Evolutionary conservation across 169 alveolate genomes (phyloP).

Genomic region (Cryptosporidium bovis): DNA sequence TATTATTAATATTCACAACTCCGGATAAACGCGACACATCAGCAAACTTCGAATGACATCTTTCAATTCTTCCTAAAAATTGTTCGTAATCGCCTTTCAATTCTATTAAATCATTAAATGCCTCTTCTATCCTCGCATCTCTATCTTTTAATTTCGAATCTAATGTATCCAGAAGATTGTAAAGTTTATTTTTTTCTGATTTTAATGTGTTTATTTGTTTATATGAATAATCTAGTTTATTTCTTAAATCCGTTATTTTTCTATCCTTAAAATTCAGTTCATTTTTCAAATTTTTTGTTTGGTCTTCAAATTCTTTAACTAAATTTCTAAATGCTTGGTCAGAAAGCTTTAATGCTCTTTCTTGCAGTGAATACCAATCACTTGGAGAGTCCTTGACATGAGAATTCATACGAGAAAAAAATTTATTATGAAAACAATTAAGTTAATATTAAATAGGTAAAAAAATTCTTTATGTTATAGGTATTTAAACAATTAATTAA

Average conservation of each 20-base stretch:
- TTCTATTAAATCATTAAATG: not conserved
- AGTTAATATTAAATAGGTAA: not conserved
- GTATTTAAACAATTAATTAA: not conserved
- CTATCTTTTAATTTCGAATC: slow-evolving; percentile 17
- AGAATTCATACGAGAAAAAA: no score
- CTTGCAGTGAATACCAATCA: slow-evolving; percentile 63
- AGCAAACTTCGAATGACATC: not conserved
- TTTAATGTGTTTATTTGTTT: slow-evolving; percentile 26
- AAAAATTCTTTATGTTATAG: not conserved
- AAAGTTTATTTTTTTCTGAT: slow-evolving; percentile 25
- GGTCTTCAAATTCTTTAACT: slow-evolving; percentile 34
- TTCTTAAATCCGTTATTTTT: slow-evolving; percentile 24
- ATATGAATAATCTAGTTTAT: slow-evolving; percentile 21
- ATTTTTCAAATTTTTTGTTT: slow-evolving; percentile 8
- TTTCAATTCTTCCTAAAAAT: slow-evolving; percentile 12
- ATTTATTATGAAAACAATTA: not conserved
- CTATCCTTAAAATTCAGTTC: slow-evolving; percentile 37
- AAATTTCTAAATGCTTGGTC: slow-evolving; percentile 47
- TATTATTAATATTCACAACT: not conserved
- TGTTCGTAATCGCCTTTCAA: slow-evolving; percentile 36
- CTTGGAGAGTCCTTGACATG: not conserved
- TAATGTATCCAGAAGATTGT: slow-evolving; percentile 3
- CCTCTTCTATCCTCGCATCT: slow-evolving; percentile 12
- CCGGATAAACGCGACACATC: not conserved
- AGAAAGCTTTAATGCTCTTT: slow-evolving; percentile 53